A percentile compares a stretch with the other conserved stretches of the same genome.
Conservation (phyloP, 805 yeast genomes). For the Zygosaccharomyces siamensis region DNA sequence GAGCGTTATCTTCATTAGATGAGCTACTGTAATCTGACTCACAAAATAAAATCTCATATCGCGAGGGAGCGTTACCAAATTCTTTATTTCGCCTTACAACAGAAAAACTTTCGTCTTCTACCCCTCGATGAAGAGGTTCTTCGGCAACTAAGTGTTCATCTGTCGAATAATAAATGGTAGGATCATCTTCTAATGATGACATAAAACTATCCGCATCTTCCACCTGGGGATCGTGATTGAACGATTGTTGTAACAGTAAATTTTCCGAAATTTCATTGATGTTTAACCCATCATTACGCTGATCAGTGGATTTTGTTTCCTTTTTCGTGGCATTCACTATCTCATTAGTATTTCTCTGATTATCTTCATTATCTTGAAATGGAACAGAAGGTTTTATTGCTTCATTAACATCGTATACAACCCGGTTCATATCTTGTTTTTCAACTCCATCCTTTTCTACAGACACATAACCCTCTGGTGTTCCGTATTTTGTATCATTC, state of each 20-base stretch:
- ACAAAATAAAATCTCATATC: constrained; percentile 19
- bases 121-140: neutral
- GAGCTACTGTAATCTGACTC: constrained; percentile 25
- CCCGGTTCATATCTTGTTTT: neutral
- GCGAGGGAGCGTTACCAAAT: neutral
- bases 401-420: neutral
- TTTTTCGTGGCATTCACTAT: neutral
- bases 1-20: constrained; percentile 20
- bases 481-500: neutral
- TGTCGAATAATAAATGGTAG: constrained; percentile 18
- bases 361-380: neutral
- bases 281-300: neutral
- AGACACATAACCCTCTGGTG: neutral
- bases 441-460: neutral
- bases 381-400: neutral
- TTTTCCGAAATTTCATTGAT: neutral
- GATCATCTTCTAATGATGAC: constrained; percentile 6
- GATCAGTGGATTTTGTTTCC: neutral
- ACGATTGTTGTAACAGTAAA: neutral
- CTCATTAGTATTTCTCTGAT: neutral
- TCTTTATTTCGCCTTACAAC: neutral
- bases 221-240: constrained; percentile 1
- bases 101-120: neutral
- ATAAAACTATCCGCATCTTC: neutral
- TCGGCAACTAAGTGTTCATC: constrained; percentile 6